These are phyloP conservation scores for Lentinula detonsa DNA, from an alignment of 768 basidiomycete species.

Conservation along the genomic window DNA sequence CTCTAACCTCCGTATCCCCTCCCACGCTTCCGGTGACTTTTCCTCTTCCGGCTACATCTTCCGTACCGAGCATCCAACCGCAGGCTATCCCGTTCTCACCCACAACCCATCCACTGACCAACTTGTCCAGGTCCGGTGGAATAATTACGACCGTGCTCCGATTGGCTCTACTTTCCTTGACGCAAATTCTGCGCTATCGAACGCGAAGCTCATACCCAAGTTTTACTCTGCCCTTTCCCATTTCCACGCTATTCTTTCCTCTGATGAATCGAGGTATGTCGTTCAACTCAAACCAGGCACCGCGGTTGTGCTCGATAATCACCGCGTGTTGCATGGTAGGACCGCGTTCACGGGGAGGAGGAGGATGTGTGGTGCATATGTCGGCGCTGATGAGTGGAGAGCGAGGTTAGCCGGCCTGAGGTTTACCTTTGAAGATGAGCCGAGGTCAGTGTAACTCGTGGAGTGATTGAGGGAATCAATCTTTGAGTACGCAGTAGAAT, in stretches of 20 bases:
- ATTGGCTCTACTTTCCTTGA: slow-evolving; percentile 34
- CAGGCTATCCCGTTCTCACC: slow-evolving; percentile 65
- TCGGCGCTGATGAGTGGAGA: slow-evolving; percentile 84
- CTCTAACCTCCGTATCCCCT: slow-evolving; percentile 60
- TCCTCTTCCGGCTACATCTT: slow-evolving; percentile 48
- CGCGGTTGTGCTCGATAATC: slow-evolving; percentile 86
- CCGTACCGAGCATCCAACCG: slow-evolving; percentile 25
- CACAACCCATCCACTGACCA: slow-evolving; percentile 57
- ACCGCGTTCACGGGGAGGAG: slow-evolving; percentile 84
- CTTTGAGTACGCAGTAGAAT: too few species aligned
- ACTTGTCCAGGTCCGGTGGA: slow-evolving; percentile 83
- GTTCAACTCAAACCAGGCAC: slow-evolving; percentile 84
- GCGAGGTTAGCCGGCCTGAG: slow-evolving; percentile 67
- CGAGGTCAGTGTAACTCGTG: too few species aligned
- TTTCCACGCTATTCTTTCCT: slow-evolving; percentile 75
- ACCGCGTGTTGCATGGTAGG: slow-evolving; percentile 92
- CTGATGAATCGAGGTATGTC: slow-evolving; percentile 88
- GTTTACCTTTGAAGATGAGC: too few species aligned
- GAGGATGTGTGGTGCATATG: slow-evolving; percentile 94
- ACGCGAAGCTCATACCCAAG: neutral
- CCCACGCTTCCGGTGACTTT: slow-evolving; percentile 83
- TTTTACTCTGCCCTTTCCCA: slow-evolving; percentile 77
- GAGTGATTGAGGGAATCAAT: too few species aligned
- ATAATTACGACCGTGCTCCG: slow-evolving; percentile 88
- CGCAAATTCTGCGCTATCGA: too few species aligned